Evolutionary conservation across 345 rosid species (phyloP), one percentile per base, ranked within the genome.

Genomic region (Clausena lansium): DNA sequence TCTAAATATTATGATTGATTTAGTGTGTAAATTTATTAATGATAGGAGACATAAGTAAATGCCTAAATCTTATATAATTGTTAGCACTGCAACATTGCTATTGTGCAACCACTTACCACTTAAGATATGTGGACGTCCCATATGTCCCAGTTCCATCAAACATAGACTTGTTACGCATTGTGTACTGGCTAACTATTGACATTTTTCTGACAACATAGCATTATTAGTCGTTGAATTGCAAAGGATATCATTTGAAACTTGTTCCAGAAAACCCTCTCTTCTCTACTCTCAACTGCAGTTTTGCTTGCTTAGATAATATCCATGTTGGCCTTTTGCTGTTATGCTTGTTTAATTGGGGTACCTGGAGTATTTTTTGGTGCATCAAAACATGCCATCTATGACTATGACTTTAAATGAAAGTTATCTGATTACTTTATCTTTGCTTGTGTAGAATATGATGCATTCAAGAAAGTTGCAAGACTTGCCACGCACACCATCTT

Each of bases 391-490:
- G 35, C 28, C 38, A n/a, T 41, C 28, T 64, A 10, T 17, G 15
- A 13, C 50, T 50, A 28, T 17, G 9, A n/a, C 9, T 32, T 22
- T 1, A 45, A 45, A 45, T 11, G 13, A 27, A 39, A 5, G 63
- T 36, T 20, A 14, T 72, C 41, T 35, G 36, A n/a, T 20, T 28
- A 0, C 36, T 28, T 32, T 6, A 65, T 39, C 32, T 19, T 62
- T n/a, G 11, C 28, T 38, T 68, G 15, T 79, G 86, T 85, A 89
- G 91, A 82, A 73, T 79, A 78, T 7, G 68, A 85, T 67, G 50
- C 61, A 17, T 91, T 87, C 75, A 91, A 89, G 81, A 86, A 78
- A 80, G 82, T 89, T 3, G 90, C 91, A 1, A 82, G 91, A 79
- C 78, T 72, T 24, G 85, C 89, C 15, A 91, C 90, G 1, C 91